Evolutionary conservation across 2,329 filamentous ascomycete genomes (phyloP).

Genomic region (Neocatenulostroma microsporum): DNA sequence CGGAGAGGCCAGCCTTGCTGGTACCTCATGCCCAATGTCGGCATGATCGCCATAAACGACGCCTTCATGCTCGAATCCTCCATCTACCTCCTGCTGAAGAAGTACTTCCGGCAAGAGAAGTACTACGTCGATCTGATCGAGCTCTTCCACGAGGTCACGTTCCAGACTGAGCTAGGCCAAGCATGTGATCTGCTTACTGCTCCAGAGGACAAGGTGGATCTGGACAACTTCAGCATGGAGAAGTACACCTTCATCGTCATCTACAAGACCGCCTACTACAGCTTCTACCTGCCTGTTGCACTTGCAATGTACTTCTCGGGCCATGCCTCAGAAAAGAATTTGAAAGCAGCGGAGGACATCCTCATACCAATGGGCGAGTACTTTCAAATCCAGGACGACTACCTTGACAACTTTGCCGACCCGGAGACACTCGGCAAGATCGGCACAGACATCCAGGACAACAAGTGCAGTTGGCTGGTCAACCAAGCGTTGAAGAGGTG

Average conservation of each 20-base stretch:
- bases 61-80: conserved; percentile 86
- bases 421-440: conserved; percentile 95
- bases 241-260: conserved; percentile 99
- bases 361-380: conserved; percentile 97
- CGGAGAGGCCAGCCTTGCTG: conserved; percentile 92
- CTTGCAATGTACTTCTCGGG: conserved; percentile 80
- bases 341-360: conserved; percentile 82
- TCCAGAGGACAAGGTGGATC: conserved; percentile 85
- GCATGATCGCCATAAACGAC: conserved; percentile 97
- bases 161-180: conserved; percentile 94
- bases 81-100: conserved; percentile 89
- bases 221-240: conserved; percentile 88
- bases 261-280: conserved; percentile 99
- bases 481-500: conserved; percentile 82
- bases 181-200: conserved; percentile 90
- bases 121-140: conserved; percentile 87
- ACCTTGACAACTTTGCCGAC: conserved; percentile 94
- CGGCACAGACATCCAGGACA: conserved; percentile 97
- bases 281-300: conserved; percentile 94
- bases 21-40: conserved; percentile 84
- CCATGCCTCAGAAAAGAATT: conserved; percentile 77
- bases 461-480: conserved; percentile 98
- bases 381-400: conserved; percentile 99
- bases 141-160: conserved; percentile 90
- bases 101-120: conserved; percentile 82